Conservation (phyloP, 2,329 filamentous ascomycete species). For the Ceratocystis cubensis region DNA sequence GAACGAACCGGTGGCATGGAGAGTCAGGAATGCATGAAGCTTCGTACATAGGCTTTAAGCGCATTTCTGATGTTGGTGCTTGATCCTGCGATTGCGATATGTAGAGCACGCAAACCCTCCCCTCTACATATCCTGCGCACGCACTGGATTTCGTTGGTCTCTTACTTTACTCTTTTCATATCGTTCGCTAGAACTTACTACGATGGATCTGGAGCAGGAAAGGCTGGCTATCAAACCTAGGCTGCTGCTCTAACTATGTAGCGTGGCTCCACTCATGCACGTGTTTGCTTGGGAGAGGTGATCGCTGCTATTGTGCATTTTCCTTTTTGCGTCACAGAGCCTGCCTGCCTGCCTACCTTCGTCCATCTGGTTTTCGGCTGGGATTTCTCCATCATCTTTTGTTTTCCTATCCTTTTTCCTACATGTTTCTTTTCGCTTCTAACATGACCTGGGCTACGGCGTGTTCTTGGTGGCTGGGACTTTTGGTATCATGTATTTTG, state of each 20-base stretch:
- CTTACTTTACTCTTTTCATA: no score
- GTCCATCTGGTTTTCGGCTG: background rate
- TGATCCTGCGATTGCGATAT: background rate
- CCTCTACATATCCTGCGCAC: background rate
- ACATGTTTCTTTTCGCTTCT: slow-evolving; percentile 18
- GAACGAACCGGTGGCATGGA: background rate
- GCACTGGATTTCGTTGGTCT: no score
- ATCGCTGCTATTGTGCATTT: background rate
- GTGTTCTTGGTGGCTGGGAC: slow-evolving; percentile 2
- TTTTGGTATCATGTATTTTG: slow-evolving; percentile 16
- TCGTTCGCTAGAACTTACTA: no score
- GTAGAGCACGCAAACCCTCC: background rate
- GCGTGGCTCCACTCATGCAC: background rate
- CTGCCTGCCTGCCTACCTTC: background rate
- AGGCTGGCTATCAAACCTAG: no score
- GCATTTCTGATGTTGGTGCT: background rate
- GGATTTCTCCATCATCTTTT: slow-evolving; percentile 3
- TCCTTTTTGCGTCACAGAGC: background rate
- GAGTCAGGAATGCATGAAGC: background rate
- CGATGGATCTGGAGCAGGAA: no score
- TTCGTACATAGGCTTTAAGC: background rate
- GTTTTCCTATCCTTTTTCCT: slow-evolving; percentile 15
- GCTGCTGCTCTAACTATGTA: no score
- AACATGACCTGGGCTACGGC: slow-evolving; percentile 17
- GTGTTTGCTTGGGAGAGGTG: background rate